Conservation (phyloP, 345 rosid species). For the Pistacia atlantica region DNA sequence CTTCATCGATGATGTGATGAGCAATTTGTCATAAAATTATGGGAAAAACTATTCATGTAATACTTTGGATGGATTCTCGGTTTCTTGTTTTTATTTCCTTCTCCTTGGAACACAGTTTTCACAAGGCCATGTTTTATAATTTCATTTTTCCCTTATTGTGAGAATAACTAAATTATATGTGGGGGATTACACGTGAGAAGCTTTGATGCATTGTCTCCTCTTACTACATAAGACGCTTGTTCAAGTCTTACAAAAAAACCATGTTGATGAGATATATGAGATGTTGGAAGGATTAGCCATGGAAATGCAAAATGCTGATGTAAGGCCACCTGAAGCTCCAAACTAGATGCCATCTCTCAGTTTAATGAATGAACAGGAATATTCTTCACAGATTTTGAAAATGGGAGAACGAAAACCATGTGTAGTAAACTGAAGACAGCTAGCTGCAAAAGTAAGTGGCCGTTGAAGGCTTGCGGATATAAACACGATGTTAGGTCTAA, state of each 20-base stretch:
- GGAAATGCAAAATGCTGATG: slow-evolving; percentile 49
- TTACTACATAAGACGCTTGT: too few relatives aligned
- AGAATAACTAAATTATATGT: too few relatives aligned
- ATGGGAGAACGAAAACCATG: background rate
- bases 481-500: too few relatives aligned
- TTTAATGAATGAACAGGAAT: background rate
- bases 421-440: background rate
- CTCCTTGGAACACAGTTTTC: too few relatives aligned
- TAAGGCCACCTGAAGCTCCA: slow-evolving; percentile 15
- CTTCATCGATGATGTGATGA: slow-evolving; percentile 26
- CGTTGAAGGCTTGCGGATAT: background rate
- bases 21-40: background rate
- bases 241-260: too few relatives aligned
- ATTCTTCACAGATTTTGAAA: background rate
- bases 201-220: too few relatives aligned
- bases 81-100: too few relatives aligned
- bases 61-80: too few relatives aligned
- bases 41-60: too few relatives aligned
- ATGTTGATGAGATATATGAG: slow-evolving; percentile 40
- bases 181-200: too few relatives aligned
- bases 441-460: slow-evolving; percentile 7
- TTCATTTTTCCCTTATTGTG: too few relatives aligned
- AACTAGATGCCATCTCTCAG: background rate
- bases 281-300: slow-evolving; percentile 49
- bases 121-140: too few relatives aligned